Evolutionary conservation across 352 stramenopile species (phyloP).

Genomic region (Pythium periplocum): DNA sequence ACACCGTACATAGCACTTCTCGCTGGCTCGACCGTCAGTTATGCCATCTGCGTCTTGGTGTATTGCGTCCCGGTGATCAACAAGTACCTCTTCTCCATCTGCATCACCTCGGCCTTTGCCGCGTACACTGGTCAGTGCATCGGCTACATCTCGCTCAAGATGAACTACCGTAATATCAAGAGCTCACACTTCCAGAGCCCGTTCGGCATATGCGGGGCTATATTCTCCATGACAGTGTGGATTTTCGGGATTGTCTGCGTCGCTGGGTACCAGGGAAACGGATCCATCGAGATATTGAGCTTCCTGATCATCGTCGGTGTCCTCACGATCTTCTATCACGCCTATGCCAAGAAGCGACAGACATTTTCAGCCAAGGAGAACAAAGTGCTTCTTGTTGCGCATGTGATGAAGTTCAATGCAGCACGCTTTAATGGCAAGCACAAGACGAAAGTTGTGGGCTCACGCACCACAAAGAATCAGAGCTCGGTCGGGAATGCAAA

Average conservation of each 20-base stretch:
- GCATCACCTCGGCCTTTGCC: constrained; percentile 15
- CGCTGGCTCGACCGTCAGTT: constrained; percentile 9
- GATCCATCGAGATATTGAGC: constrained; percentile 3
- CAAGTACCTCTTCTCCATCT: constrained; percentile 14
- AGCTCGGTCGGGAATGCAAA: constrained; percentile 3
- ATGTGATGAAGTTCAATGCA: constrained; percentile 20
- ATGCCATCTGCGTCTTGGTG: constrained; percentile 17
- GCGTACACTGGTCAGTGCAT: constrained; percentile 22
- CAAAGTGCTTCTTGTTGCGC: constrained; percentile 14
- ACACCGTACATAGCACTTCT: constrained; percentile 8
- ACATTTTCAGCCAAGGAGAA: constrained; percentile 22
- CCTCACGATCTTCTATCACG: constrained; percentile 12
- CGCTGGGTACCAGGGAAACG: constrained; percentile 10
- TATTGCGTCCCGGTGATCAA: constrained; percentile 8
- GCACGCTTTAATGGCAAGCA: constrained; percentile 6
- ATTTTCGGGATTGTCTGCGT: constrained; percentile 7
- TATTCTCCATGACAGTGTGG: constrained; percentile 16
- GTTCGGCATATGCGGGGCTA: constrained; percentile 11
- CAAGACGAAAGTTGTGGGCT: constrained; percentile 6
- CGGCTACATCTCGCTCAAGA: constrained; percentile 26
- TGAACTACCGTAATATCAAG: constrained; percentile 16
- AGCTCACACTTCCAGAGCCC: constrained; percentile 9
- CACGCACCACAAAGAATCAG: constrained; percentile 1
- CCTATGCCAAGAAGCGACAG: constrained; percentile 17
- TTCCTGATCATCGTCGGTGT: constrained; percentile 9